These are phyloP conservation scores for Corchorus olitorius DNA, from an alignment of 345 rosid genomes.

Conservation along the genomic window DNA sequence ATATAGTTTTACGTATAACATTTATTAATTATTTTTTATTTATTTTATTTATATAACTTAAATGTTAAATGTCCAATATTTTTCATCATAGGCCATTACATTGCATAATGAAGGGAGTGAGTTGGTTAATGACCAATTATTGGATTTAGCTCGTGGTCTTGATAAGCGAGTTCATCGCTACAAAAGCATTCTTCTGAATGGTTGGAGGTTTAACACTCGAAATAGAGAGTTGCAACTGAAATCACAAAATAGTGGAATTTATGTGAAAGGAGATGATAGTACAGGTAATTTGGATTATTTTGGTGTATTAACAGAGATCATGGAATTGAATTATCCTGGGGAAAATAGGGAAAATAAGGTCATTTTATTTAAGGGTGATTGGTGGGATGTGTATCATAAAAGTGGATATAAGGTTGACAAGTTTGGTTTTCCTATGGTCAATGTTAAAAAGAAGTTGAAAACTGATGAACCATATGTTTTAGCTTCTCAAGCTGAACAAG, in stretches of 20 bases:
- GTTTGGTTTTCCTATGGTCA: neutral
- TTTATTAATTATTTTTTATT: no score
- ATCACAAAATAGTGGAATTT: neutral
- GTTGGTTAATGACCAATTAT: no score
- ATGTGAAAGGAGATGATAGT: neutral
- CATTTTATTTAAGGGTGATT: neutral
- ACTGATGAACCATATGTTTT: neutral
- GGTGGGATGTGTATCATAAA: neutral
- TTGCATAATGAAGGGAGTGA: no score
- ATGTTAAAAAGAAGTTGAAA: neutral
- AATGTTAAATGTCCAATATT: no score
- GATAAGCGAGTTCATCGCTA: no score
- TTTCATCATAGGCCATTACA: no score
- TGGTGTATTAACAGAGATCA: neutral
- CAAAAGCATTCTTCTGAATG: neutral
- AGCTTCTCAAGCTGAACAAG: neutral
- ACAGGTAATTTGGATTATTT: neutral
- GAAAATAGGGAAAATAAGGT: neutral
- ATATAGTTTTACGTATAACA: no score
- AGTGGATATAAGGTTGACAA: neutral
- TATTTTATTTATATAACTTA: no score
- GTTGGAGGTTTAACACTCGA: neutral
- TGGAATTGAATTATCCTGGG: neutral
- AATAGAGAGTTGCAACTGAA: no score
- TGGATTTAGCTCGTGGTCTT: no score